A percentile compares a stretch with the other conserved stretches of the same genome.
These are phyloP conservation scores for Pseudotsuga menziesii DNA, from an alignment of 75 land plant species.

Conservation along the genomic window DNA sequence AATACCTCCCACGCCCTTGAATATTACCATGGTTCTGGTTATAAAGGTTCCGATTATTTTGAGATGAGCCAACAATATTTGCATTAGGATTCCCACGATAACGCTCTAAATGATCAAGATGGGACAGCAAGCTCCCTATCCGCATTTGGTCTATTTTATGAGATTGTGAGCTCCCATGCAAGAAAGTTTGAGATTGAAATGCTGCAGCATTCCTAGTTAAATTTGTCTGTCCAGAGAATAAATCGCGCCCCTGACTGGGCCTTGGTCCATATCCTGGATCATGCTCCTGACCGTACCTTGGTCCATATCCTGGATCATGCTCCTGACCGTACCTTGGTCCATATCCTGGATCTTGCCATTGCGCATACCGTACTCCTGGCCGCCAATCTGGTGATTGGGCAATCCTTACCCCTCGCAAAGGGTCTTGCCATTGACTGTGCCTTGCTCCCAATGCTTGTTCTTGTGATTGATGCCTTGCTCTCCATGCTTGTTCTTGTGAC, in stretches of 20 bases:
- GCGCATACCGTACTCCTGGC: neutral
- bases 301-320: neutral
- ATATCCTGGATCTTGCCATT: neutral
- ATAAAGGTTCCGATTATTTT: neutral
- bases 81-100: neutral
- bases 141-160: neutral
- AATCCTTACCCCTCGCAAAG: no score
- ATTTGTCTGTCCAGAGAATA: neutral
- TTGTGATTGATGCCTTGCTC: neutral
- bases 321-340: neutral
- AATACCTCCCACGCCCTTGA: neutral
- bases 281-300: neutral
- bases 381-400: no score
- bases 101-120: neutral
- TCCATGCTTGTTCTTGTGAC: conserved; percentile 1
- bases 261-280: neutral
- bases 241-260: neutral
- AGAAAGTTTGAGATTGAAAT: neutral
- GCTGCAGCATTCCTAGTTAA: neutral
- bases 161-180: neutral
- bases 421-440: neutral
- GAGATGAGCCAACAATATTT: neutral
- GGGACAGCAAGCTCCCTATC: neutral
- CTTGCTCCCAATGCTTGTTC: neutral
- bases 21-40: neutral